Evolutionary conservation across 139 green algal genomes (phyloP), one percentile per base, ranked within the genome.

Genomic region (Chlorella sorokiniana): DNA sequence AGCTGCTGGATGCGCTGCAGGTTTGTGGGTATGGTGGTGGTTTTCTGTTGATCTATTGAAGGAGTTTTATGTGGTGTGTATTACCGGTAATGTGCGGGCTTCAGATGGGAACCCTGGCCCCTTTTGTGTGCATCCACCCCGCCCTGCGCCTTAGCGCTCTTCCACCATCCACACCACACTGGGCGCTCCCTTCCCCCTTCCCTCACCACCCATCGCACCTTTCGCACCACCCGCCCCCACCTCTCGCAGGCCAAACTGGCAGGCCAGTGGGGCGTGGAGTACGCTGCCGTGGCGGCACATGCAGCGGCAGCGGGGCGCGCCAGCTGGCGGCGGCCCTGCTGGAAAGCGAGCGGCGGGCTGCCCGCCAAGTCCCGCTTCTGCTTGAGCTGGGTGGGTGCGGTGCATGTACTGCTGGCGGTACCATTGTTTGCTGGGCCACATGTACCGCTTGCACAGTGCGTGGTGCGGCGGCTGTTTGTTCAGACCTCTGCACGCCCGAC

Each of bases 321-420:
- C 25, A 77, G 27, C 85, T 96, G 45, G 93, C 93, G 7, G 85
- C 86, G 3, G 52, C 91, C 41, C 90, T 96, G 59, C 81, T 95
- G 54, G 93, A 97, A 18, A 73, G 87, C 44, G 93, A 96, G 81
- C 62, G 67, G 1, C 68, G 68, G 35, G 89, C 87, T 23, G 83
- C 69, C 33, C 78, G 94, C 65, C 91, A 94, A 85, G 92, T 95
- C 73, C 91, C 89, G 11, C 85, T 95, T 71, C 80, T 95, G 62
- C 76, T 89, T 20, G 67, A 81, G 31, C 87, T 94, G 77, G 89
- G 81, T 63, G 89, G 86, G 73, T 42, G 38, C 9, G 38, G 20
- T 41, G 35, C 22, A 48, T 20, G 2, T 56, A 27, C 11, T 5
- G 29, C 29, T 38, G 29, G 25, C 33, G 4, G 37, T 8, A 8